Base-by-base conservation (phyloP, 805 yeast genomes). In the Kuraishia capsulata region DNA sequence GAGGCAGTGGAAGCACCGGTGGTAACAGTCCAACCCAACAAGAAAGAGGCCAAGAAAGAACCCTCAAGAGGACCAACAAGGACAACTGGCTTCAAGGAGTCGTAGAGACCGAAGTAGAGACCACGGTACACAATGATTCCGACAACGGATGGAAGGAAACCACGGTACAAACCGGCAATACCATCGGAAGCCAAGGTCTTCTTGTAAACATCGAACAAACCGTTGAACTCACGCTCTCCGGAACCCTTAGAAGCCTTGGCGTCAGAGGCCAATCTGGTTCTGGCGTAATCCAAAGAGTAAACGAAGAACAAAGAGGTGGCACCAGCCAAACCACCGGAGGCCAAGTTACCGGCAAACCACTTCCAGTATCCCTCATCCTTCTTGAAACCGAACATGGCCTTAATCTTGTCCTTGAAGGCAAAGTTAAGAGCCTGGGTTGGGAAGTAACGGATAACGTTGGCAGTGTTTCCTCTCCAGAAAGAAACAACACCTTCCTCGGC, bases 401-500 rank as follows among this genome's bases (percentile, higher is more conserved):
- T 88, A 76, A 89, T 85, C 74, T 86, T 84, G 69, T 89, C 97
- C 78, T 88, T 89, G 90, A 88, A 89, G 61, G 97, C 97, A 61
- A 88, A 89, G 83, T 88, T 88, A 65, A 88, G 79, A 59, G 97
- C 97, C 75, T 88, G 97, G 67, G 97, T 89, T 69, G 97, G 97
- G 95, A 88, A 88, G 81, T 89, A 88, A 78, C 97, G 85, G 75
- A 88, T 81, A 65, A 88, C 97, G 73, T 88, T 88, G 61, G 97
- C 97, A 52, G 96, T 89, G 89, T 88, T 88, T 79, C 97, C 97
- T 83, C 96, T 83, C 97, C 97, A 88, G 90, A 88, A 87, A 49
- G 97, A 71, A 52, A 70, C 75, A 49, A 84, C 60, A 80, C 97
- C 97, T 76, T 88, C 97, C 54, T 82, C 86, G 55, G 84, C 82